Conservation (phyloP, 345 rosid genomes). For the Rhizophora apiculata region DNA sequence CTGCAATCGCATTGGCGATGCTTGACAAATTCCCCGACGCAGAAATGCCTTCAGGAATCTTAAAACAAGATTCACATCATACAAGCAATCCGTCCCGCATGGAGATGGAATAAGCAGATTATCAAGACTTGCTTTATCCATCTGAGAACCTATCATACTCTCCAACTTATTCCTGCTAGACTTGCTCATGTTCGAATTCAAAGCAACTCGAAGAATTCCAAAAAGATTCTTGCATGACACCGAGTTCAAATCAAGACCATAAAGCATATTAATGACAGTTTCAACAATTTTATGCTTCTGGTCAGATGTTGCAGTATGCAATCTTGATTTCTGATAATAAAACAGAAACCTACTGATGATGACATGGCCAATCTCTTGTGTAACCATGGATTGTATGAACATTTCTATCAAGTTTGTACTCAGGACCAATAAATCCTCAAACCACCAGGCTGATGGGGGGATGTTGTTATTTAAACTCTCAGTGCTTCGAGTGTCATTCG, state of each 20-base stretch:
- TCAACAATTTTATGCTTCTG: constrained; percentile 57
- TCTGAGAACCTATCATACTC: constrained; percentile 67
- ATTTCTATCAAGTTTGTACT: constrained; percentile 39
- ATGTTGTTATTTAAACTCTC: constrained; percentile 69
- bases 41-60: constrained; percentile 63
- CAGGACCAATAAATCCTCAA: constrained; percentile 62
- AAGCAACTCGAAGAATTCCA: constrained; percentile 55
- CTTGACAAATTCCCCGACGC: constrained; percentile 26
- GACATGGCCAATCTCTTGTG: constrained; percentile 50
- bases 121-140: constrained; percentile 77
- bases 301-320: constrained; percentile 27
- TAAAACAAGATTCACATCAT: constrained; percentile 72
- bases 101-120: constrained; percentile 82
- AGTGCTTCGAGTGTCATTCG: constrained; percentile 79
- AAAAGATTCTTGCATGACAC: constrained; percentile 69
- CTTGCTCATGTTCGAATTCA: constrained; percentile 48
- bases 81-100: constrained; percentile 39
- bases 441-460: constrained; percentile 71
- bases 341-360: constrained; percentile 60
- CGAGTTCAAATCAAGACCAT: constrained; percentile 49
- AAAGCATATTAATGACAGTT: constrained; percentile 49
- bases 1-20: constrained; percentile 29
- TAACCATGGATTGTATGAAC: constrained; percentile 51
- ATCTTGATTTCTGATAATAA: constrained; percentile 76
- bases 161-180: constrained; percentile 57